Percentiles rank a stretch among this genome's conserved stretches.
Evolutionary conservation across 1,284 basidiomycete species (phyloP).

Genomic region (Ustilago bromivora): DNA sequence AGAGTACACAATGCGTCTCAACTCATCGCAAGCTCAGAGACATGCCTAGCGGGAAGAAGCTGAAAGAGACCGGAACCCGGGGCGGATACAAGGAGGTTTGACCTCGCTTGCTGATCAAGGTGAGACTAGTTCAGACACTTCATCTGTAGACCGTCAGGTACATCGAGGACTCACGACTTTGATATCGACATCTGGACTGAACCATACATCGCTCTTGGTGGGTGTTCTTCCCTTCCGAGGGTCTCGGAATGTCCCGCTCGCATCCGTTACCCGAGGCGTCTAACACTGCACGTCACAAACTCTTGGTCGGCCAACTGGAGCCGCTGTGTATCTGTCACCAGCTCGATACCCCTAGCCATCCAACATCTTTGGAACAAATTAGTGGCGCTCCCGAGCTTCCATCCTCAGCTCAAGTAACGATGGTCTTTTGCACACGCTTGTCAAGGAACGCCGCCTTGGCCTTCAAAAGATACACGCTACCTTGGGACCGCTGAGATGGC

Average conservation of each 20-base stretch:
- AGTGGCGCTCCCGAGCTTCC: neutral
- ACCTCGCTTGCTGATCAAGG: neutral
- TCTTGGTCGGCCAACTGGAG: neutral
- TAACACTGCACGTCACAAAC: slow-evolving; percentile 20
- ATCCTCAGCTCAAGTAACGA: neutral
- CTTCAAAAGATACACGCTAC: neutral
- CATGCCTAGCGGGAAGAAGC: neutral
- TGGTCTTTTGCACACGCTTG: neutral
- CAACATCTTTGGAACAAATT: neutral
- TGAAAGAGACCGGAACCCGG: neutral
- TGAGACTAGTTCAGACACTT: neutral
- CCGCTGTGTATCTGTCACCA: slow-evolving; percentile 4
- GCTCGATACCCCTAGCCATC: neutral
- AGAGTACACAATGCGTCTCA: neutral
- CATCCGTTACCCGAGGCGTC: slow-evolving; percentile 24
- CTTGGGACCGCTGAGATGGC: no score
- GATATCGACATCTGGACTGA: neutral
- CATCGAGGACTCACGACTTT: neutral
- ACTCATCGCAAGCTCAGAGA: neutral
- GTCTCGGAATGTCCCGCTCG: slow-evolving; percentile 14
- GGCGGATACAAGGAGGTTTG: neutral
- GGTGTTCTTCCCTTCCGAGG: neutral
- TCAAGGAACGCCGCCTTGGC: neutral
- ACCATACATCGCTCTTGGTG: neutral
- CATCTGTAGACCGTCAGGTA: neutral